Evolutionary conservation across 371 early-diverging fungal genomes (phyloP).

Genomic region (Mortierella sp.): DNA sequence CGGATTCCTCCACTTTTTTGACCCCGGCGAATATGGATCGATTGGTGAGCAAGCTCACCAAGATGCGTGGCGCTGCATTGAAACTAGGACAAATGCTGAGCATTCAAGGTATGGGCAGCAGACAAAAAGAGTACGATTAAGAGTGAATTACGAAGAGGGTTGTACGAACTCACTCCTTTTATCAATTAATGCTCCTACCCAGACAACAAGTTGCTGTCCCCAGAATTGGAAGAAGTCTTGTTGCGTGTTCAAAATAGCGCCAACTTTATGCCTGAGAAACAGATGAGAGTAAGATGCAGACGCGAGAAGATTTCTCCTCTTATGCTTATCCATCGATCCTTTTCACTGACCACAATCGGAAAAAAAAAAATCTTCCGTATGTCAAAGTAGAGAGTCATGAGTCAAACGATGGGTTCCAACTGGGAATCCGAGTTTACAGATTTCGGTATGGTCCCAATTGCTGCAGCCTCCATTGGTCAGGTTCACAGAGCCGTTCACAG

Average conservation of each 20-base stretch:
- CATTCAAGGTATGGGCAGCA: constrained; percentile 80
- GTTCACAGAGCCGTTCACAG: constrained; percentile 82
- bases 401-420: constrained; percentile 77
- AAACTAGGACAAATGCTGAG: constrained; percentile 98
- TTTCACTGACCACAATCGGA: not conserved
- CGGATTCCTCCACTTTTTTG: constrained; percentile 64
- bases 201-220: constrained; percentile 78
- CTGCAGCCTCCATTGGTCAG: constrained; percentile 98
- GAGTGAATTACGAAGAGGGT: not conserved
- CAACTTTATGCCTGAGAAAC: constrained; percentile 93
- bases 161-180: not conserved
- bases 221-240: constrained; percentile 86
- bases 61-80: constrained; percentile 97
- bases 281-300: constrained; percentile 72
- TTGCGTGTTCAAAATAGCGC: constrained; percentile 94
- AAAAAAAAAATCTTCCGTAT: not conserved
- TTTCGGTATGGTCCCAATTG: constrained; percentile 87
- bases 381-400: constrained; percentile 69
- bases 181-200: not conserved
- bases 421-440: constrained; percentile 80
- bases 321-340: not conserved
- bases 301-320: not conserved
- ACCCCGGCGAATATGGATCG: constrained; percentile 89
- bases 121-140: too few species aligned
- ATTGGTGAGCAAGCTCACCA: constrained; percentile 87